Conservation (phyloP, 1,139 yeast species). For the Zygoascus sp. region DNA sequence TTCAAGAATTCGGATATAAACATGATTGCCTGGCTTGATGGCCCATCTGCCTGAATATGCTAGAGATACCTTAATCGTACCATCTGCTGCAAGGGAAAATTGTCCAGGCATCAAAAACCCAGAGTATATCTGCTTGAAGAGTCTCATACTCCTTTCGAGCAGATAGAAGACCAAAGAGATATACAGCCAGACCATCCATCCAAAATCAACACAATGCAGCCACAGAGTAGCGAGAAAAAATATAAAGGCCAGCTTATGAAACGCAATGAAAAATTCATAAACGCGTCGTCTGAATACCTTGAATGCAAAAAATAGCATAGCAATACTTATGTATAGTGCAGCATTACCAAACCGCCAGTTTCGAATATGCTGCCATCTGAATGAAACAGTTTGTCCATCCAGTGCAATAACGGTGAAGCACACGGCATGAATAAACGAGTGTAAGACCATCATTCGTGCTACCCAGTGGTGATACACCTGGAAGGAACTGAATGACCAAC, state of each 20-base stretch:
- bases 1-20: conserved; percentile 49
- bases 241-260: conserved; percentile 38
- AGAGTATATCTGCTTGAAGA: conserved; percentile 28
- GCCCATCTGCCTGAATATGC: conserved; percentile 35
- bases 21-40: conserved; percentile 52
- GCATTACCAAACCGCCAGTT: conserved; percentile 45
- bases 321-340: conserved; percentile 29
- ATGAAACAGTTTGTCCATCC: conserved; percentile 37
- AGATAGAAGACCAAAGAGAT: conserved; percentile 38
- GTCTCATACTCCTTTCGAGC: conserved; percentile 37
- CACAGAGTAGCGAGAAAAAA: conserved; percentile 42
- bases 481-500: conserved; percentile 61
- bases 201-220: conserved; percentile 40
- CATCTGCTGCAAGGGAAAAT: conserved; percentile 30
- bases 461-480: conserved; percentile 62
- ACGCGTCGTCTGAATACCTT: conserved; percentile 32
- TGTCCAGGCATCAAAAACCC: conserved; percentile 41
- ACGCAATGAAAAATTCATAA: conserved; percentile 42
- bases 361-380: conserved; percentile 39
- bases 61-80: conserved; percentile 27
- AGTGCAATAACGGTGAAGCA: conserved; percentile 34
- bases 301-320: conserved; percentile 18
- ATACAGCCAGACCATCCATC: conserved; percentile 47
- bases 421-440: conserved; percentile 39
- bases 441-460: conserved; percentile 50